These are phyloP conservation scores for Malus sieversii DNA, from an alignment of 306 rosid species.

Conservation along the genomic window DNA sequence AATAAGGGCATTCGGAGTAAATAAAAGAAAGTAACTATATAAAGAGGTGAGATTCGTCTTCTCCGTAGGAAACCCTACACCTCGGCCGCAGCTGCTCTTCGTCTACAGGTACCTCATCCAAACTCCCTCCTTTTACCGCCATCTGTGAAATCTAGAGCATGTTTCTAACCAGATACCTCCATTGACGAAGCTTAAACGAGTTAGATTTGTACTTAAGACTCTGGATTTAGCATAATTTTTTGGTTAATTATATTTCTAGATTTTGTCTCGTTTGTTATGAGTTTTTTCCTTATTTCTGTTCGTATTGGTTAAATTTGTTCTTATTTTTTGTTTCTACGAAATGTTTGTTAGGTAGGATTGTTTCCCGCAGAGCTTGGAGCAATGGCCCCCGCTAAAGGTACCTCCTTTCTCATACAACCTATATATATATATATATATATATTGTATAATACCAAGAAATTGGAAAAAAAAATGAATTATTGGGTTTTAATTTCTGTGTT, in stretches of 20 bases:
- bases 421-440: not conserved
- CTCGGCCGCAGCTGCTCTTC: conserved; percentile 19
- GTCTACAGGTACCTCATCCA: not conserved
- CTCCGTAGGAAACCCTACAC: conserved; percentile 32
- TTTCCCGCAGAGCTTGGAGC: conserved; percentile 11
- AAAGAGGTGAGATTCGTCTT: not conserved
- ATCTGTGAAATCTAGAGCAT: not conserved
- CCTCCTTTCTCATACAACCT: not conserved
- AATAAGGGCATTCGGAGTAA: not conserved
- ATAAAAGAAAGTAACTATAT: not conserved
- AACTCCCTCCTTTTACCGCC: not conserved
- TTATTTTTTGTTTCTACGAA: not conserved
- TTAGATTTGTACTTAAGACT: not conserved
- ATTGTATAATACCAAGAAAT: not conserved
- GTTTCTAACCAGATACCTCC: not conserved
- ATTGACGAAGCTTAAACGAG: not conserved
- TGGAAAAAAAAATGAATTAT: not conserved
- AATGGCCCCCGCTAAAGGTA: conserved; percentile 31
- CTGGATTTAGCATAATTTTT: not conserved
- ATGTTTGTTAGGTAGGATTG: conserved; percentile 8
- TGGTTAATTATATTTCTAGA: not conserved
- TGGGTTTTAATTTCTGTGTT: too few relatives aligned
- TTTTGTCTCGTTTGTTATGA: not conserved
- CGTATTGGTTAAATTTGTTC: not conserved
- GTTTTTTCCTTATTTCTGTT: not conserved